A percentile compares a stretch with the other conserved stretches of the same genome.
Evolutionary conservation across 306 rosid genomes (phyloP).

Genomic region (Ochetophila trinervis): DNA sequence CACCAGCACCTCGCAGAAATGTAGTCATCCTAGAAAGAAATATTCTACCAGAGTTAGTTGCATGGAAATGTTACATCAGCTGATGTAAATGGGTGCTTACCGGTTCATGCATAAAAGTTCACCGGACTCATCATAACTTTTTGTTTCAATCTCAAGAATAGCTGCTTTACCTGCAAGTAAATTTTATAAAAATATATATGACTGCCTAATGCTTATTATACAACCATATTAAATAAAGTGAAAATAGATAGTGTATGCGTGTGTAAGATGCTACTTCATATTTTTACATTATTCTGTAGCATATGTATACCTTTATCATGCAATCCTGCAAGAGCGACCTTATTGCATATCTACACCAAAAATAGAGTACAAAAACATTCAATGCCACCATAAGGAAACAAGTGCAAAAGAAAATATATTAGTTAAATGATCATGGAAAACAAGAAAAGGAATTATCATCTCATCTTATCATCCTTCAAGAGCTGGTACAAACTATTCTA

Average conservation of each 20-base stretch:
- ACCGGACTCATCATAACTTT: slow-evolving; percentile 74
- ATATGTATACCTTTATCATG: slow-evolving; percentile 81
- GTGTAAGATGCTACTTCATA: background rate
- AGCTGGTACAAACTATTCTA: background rate
- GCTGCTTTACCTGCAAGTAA: slow-evolving; percentile 86
- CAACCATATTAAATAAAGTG: too few relatives aligned
- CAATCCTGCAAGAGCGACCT: slow-evolving; percentile 72
- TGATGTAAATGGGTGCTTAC: slow-evolving; percentile 37
- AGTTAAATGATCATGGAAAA: background rate
- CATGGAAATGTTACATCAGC: slow-evolving; percentile 19
- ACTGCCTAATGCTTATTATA: too few relatives aligned
- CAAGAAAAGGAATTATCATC: slow-evolving; percentile 1
- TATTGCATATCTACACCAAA: slow-evolving; percentile 60
- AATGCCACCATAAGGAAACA: slow-evolving; percentile 20
- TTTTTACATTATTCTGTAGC: slow-evolving; percentile 3
- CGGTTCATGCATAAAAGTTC: slow-evolving; percentile 84
- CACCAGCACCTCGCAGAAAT: slow-evolving; percentile 94
- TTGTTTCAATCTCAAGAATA: slow-evolving; percentile 85
- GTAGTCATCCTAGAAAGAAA: slow-evolving; percentile 56
- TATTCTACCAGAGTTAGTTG: slow-evolving; percentile 25
- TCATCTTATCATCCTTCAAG: background rate
- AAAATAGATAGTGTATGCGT: too few relatives aligned
- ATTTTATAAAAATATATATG: background rate
- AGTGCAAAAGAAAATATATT: slow-evolving; percentile 4
- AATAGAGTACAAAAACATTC: slow-evolving; percentile 24